These are phyloP conservation scores for Prunus davidiana DNA, from an alignment of 306 rosid species.

Conservation along the genomic window DNA sequence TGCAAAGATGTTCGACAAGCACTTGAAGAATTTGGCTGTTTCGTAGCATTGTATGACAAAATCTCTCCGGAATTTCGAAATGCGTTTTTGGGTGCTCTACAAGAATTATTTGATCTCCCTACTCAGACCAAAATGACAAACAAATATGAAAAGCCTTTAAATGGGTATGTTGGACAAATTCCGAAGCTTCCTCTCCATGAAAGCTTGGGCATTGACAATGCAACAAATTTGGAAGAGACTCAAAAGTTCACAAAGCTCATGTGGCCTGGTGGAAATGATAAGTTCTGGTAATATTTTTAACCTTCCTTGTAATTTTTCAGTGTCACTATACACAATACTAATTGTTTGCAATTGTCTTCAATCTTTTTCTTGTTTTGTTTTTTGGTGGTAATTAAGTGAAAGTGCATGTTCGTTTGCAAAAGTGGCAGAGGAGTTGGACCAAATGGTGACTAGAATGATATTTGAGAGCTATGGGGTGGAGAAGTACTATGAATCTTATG, in stretches of 20 bases:
- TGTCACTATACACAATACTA: too few species aligned
- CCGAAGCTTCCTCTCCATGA: slow-evolving; percentile 46
- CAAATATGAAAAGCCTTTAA: slow-evolving; percentile 43
- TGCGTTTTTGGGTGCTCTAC: slow-evolving; percentile 14
- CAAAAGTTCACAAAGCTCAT: slow-evolving; percentile 32
- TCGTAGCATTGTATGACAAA: slow-evolving; percentile 23
- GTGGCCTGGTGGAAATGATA: slow-evolving; percentile 48
- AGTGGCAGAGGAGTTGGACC: slow-evolving; percentile 51
- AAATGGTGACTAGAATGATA: slow-evolving; percentile 64
- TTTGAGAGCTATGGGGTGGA: slow-evolving; percentile 60
- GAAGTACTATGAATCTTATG: slow-evolving; percentile 34
- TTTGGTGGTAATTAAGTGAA: slow-evolving; percentile 25
- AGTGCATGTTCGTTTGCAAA: slow-evolving; percentile 46
- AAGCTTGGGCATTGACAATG: slow-evolving; percentile 48
- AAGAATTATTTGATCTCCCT: slow-evolving; percentile 41
- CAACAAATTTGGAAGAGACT: slow-evolving; percentile 28
- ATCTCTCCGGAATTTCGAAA: slow-evolving; percentile 14
- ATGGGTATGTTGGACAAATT: slow-evolving; percentile 46
- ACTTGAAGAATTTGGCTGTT: slow-evolving; percentile 45
- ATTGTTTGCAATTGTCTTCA: neutral
- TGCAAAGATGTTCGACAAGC: slow-evolving; percentile 35
- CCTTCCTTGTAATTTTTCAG: too few species aligned
- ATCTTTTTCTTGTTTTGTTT: neutral
- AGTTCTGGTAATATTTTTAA: slow-evolving; percentile 28
- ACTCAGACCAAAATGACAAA: slow-evolving; percentile 38